A percentile compares a stretch with the other conserved stretches of the same genome.
These are phyloP conservation scores for Sungouiozyma intestinalis DNA, from an alignment of 805 yeast genomes.

Conservation along the genomic window DNA sequence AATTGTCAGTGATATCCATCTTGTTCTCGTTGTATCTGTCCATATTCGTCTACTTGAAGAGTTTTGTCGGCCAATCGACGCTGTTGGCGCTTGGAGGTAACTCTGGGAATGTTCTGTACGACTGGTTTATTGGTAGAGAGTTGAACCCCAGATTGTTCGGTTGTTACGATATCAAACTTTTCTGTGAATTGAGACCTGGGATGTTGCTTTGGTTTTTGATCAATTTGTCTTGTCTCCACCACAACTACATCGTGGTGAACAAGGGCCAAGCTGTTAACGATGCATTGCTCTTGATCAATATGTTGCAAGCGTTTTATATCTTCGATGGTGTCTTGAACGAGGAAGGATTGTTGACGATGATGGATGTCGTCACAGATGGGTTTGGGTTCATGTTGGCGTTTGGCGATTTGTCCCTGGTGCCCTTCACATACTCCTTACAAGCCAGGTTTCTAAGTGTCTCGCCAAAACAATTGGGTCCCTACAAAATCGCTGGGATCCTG, in stretches of 20 bases:
- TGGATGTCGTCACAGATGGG: constrained; percentile 93
- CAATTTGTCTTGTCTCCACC: constrained; percentile 70
- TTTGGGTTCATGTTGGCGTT: constrained; percentile 93
- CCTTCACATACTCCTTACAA: constrained; percentile 83
- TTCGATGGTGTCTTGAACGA: constrained; percentile 90
- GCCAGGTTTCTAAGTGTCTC: constrained; percentile 67
- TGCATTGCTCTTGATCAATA: constrained; percentile 58
- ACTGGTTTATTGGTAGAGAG: constrained; percentile 97
- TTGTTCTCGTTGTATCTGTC: constrained; percentile 57
- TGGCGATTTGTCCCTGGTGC: constrained; percentile 89
- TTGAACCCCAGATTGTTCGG: constrained; percentile 75
- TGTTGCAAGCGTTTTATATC: constrained; percentile 71
- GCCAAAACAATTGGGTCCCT: constrained; percentile 33
- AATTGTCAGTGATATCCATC: constrained; percentile 52
- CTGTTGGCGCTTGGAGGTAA: constrained; percentile 83
- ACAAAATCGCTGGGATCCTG: constrained; percentile 29
- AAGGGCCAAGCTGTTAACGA: constrained; percentile 49
- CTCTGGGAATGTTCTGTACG: constrained; percentile 62
- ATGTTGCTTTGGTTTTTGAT: constrained; percentile 75
- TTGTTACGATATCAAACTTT: constrained; percentile 75
- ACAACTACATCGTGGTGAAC: constrained; percentile 44
- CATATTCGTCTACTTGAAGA: constrained; percentile 49
- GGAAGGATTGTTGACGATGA: constrained; percentile 83
- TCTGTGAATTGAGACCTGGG: constrained; percentile 93
- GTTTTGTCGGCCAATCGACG: constrained; percentile 52